phyloP scores from a whole-genome alignment of 495 filamentous ascomycete genomes.

The Xylaria acuta region DNA sequence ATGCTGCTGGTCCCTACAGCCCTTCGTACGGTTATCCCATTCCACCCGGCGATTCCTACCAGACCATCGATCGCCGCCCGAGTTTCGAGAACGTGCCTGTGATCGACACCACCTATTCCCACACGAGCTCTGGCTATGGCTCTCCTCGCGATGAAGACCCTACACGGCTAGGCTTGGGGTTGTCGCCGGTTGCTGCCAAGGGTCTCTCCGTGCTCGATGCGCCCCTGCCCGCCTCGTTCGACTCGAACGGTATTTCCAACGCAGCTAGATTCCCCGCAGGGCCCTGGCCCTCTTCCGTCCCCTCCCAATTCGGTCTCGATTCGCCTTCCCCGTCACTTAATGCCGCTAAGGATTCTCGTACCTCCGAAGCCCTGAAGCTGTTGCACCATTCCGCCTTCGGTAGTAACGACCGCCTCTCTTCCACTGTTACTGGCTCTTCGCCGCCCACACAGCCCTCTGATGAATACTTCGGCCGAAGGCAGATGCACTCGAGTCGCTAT shows the following conservation, averaged over 20 bases:
- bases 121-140: slow-evolving; percentile 80
- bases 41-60: slow-evolving; percentile 47
- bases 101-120: slow-evolving; percentile 80
- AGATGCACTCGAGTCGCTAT: slow-evolving; percentile 85
- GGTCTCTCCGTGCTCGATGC: slow-evolving; percentile 89
- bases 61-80: slow-evolving; percentile 51
- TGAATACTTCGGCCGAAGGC: slow-evolving; percentile 70
- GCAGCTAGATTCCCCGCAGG: slow-evolving; percentile 75
- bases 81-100: slow-evolving; percentile 68
- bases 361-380: slow-evolving; percentile 76
- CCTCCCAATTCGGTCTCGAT: slow-evolving; percentile 89
- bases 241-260: slow-evolving; percentile 93
- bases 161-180: slow-evolving; percentile 64
- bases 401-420: slow-evolving; percentile 50
- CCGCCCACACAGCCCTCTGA: slow-evolving; percentile 67
- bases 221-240: slow-evolving; percentile 92
- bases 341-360: slow-evolving; percentile 60
- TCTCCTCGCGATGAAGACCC: slow-evolving; percentile 81
- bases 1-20: slow-evolving; percentile 53
- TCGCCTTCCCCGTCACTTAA: slow-evolving; percentile 81
- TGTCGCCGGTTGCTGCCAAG: slow-evolving; percentile 73
- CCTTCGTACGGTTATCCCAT: slow-evolving; percentile 44
- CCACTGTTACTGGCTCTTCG: slow-evolving; percentile 66
- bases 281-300: slow-evolving; percentile 90
- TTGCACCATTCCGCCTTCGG: slow-evolving; percentile 87